Evolutionary conservation across 192 early-diverging fungal genomes (phyloP).

Genomic region (Allomyces macrogynus): DNA sequence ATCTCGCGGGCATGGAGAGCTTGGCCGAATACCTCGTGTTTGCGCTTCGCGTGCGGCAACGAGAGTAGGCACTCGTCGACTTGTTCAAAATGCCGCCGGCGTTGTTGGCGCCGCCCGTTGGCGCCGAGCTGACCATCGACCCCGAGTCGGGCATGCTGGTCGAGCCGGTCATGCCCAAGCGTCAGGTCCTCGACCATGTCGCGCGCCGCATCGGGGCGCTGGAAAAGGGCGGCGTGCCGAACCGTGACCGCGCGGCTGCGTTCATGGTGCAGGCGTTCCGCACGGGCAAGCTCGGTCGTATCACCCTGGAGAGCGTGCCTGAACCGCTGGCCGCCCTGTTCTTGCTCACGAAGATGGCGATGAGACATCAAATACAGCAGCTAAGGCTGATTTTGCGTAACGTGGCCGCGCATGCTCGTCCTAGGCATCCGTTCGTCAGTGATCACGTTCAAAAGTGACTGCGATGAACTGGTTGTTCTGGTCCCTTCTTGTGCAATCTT

Average conservation of each 20-base stretch:
- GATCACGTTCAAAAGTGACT: too few relatives aligned
- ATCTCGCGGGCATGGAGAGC: conserved; percentile 53
- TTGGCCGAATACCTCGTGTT: conserved; percentile 84
- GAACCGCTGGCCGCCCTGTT: too few relatives aligned
- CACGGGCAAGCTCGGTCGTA: conserved; percentile 53
- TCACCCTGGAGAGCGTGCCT: conserved; percentile 65
- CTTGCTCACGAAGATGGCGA: too few relatives aligned
- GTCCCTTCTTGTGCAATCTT: too few relatives aligned
- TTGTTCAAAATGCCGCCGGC: not conserved
- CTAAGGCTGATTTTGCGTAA: too few relatives aligned
- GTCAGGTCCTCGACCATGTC: conserved; percentile 38
- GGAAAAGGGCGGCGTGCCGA: conserved; percentile 39
- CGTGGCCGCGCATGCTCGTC: too few relatives aligned
- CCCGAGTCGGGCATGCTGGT: conserved; percentile 25
- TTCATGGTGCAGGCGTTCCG: conserved; percentile 62
- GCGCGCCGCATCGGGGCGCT: conserved; percentile 44
- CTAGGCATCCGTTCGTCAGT: too few relatives aligned
- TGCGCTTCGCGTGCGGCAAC: conserved; percentile 35
- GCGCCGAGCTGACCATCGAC: conserved; percentile 17
- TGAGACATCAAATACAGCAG: too few relatives aligned
- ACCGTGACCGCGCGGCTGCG: conserved; percentile 41
- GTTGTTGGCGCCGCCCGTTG: not conserved
- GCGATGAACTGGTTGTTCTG: too few relatives aligned
- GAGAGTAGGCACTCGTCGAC: not conserved
- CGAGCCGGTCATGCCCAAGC: conserved; percentile 48